phyloP scores from a whole-genome alignment of 345 rosid species.

The Clarkia xantiana region DNA sequence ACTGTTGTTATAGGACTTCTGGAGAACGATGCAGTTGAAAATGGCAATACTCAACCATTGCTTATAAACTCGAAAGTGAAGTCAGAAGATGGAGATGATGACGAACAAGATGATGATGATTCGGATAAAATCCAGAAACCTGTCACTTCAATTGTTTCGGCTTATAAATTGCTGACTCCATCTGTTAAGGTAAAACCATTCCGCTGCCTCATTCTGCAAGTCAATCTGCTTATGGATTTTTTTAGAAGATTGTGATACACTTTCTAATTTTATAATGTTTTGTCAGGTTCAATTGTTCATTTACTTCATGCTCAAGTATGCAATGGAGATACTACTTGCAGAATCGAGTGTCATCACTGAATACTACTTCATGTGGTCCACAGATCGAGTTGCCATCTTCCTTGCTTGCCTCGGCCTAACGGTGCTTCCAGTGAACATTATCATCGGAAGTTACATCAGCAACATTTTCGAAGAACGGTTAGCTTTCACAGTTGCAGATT shows the following conservation, averaged over 20 bases:
- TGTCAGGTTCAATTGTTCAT: conserved; percentile 82
- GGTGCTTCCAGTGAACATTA: conserved; percentile 78
- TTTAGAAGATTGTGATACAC: too few species aligned
- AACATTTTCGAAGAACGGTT: conserved; percentile 99
- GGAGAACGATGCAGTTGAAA: conserved; percentile 47
- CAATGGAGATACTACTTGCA: conserved; percentile 79
- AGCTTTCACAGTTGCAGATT: not conserved
- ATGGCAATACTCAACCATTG: conserved; percentile 65
- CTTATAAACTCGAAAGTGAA: conserved; percentile 38
- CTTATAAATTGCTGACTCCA: conserved; percentile 83
- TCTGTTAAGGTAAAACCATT: conserved; percentile 64
- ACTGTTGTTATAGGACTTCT: conserved; percentile 23
- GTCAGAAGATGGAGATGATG: conserved; percentile 34
- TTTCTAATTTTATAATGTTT: not conserved
- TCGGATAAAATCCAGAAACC: conserved; percentile 47
- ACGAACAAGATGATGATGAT: conserved; percentile 63
- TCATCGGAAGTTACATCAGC: conserved; percentile 89
- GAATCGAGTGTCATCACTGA: conserved; percentile 86
- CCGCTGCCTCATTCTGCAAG: not conserved
- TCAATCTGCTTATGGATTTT: not conserved
- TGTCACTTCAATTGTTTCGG: conserved; percentile 52
- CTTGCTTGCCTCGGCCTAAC: conserved; percentile 88
- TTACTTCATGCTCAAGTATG: conserved; percentile 97
- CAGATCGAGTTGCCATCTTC: conserved; percentile 69
- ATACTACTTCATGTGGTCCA: conserved; percentile 81